Evolutionary conservation across 1,284 basidiomycete species (phyloP).

Genomic region (Leccinum subspadiceum): DNA sequence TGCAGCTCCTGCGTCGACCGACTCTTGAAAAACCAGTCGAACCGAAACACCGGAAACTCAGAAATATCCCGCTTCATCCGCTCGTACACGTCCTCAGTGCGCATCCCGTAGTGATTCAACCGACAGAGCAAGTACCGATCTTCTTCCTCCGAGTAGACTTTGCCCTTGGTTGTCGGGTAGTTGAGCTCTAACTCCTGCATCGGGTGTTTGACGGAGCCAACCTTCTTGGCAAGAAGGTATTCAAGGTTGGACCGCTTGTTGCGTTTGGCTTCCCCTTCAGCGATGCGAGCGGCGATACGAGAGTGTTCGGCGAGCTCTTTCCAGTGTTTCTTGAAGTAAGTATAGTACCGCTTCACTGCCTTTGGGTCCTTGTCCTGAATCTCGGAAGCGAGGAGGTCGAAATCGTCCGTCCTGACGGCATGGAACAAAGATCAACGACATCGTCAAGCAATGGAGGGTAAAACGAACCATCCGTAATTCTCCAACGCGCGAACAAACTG

Average conservation of each 20-base stretch:
- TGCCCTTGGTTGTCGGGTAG: conserved; percentile 94
- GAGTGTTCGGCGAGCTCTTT: conserved; percentile 75
- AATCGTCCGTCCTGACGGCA: conserved; percentile 67
- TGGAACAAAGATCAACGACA: neutral
- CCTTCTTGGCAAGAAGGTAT: conserved; percentile 74
- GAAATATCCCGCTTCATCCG: conserved; percentile 95
- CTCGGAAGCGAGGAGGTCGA: conserved; percentile 79
- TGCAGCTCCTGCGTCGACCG: conserved; percentile 90
- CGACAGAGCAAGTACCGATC: conserved; percentile 94
- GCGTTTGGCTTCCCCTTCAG: conserved; percentile 83
- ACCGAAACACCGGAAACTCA: conserved; percentile 95
- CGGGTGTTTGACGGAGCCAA: conserved; percentile 78
- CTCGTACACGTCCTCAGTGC: conserved; percentile 91
- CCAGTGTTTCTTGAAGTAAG: conserved; percentile 90
- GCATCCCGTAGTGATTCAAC: conserved; percentile 90
- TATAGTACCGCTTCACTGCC: conserved; percentile 80
- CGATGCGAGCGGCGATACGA: conserved; percentile 78
- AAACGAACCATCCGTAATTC: conserved; percentile 76
- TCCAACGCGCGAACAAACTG: conserved; percentile 87
- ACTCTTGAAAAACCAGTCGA: conserved; percentile 99
- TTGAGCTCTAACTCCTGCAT: conserved; percentile 95
- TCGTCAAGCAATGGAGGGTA: neutral
- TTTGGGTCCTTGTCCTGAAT: conserved; percentile 85
- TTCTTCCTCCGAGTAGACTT: conserved; percentile 95
- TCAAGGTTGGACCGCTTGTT: conserved; percentile 86